These are phyloP conservation scores for Aspergillus mulundensis DNA, from an alignment of 495 filamentous ascomycete genomes.

Conservation along the genomic window DNA sequence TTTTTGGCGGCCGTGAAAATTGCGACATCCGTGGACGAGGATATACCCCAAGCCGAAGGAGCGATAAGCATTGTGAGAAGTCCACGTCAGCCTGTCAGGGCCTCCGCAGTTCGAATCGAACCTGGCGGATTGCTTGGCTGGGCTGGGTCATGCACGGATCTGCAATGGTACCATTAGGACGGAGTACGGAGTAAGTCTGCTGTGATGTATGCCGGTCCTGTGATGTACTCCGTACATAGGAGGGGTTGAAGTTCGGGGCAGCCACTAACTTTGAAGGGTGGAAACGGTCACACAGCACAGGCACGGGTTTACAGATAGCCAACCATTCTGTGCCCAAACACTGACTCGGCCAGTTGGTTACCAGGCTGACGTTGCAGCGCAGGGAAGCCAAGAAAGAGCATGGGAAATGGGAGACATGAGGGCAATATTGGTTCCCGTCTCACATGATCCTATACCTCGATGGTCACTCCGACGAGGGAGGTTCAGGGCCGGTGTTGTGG, in stretches of 20 bases:
- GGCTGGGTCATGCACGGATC: background rate
- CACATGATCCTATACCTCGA: background rate
- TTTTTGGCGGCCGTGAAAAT: background rate
- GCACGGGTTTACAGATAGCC: background rate
- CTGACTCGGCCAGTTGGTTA: background rate
- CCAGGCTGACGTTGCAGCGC: background rate
- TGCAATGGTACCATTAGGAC: background rate
- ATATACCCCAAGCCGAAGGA: conserved; percentile 1
- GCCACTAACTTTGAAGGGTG: background rate
- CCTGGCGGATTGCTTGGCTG: background rate
- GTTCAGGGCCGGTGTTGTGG: background rate
- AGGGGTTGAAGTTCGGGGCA: background rate
- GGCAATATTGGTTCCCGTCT: background rate
- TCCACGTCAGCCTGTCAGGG: background rate
- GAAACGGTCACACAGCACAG: background rate
- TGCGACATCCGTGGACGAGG: background rate
- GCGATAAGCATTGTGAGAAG: background rate
- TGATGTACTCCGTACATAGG: background rate
- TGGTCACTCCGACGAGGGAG: background rate
- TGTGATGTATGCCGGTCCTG: background rate
- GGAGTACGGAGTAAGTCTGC: too few species aligned
- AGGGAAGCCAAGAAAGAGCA: background rate
- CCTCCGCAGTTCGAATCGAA: background rate
- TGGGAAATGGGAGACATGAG: background rate
- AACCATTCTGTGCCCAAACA: background rate